Base-by-base conservation (phyloP, 148 eudicot genomes). In the Spergularia marina region DNA sequence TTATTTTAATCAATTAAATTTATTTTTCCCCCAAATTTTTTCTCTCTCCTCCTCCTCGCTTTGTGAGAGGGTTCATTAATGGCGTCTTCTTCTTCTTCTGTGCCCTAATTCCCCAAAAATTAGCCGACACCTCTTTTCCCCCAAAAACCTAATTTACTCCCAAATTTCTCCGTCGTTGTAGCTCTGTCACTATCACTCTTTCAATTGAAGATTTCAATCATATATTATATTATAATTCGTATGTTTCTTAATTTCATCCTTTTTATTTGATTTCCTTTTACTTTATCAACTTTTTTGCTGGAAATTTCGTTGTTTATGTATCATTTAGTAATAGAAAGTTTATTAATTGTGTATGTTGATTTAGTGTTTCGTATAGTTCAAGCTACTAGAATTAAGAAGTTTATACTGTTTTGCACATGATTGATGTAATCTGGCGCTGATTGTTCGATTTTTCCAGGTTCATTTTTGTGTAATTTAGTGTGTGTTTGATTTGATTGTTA, bases 61-160 rank as follows among this genome's bases (percentile, higher is more conserved):
- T 15, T 7, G 25, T 34, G 30, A 6, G 21, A 49, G 68, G 8
- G 20, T 73, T 55, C 79, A 64, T 83, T 73, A 66, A 83, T 83
- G 85, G 82, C 75, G 66, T 74, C 73, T 66, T 65, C 36, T 30
- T 30, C 36, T 30, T 30, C 36, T 30, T 30, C 18, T 62, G 25
- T 65, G 72, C 85, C 79, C 83, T 76, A 77, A 70, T 76, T 69
- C 64, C 21, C 47, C 34, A 49, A 70, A 30, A 75, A 44, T 79
- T 51, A 62, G 68, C 61, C 79, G 67, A 75, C 58, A 30, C 60
- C 18, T 47, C 61, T 3, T 30, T 14, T 10, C 5, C 14, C 14
- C 5, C 17, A 23, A 39, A 40, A 36, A 12, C 34, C 47, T 59
- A 56, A 23, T 15, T n/a, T 53, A 2, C 2, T 8, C 30, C 2